Evolutionary conservation across 352 stramenopile species (phyloP).

Genomic region (Phytophthora citricola): DNA sequence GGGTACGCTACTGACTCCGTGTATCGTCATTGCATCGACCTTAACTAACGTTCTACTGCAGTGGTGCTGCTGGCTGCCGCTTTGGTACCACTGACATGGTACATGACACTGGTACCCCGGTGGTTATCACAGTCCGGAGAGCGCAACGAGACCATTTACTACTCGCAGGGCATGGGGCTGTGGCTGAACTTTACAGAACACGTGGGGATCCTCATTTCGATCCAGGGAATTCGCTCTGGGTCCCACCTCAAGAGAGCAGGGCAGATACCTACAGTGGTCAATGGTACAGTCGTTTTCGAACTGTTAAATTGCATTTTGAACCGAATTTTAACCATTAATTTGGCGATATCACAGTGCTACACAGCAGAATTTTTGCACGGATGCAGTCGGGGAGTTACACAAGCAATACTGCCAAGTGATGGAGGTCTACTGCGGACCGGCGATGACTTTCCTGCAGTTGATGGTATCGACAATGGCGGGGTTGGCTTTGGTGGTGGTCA

Average conservation of each 20-base stretch:
- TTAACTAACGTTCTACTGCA: conserved; percentile 32
- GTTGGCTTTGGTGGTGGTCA: conserved; percentile 46
- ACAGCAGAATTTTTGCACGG: conserved; percentile 50
- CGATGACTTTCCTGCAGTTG: conserved; percentile 64
- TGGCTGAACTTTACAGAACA: conserved; percentile 89
- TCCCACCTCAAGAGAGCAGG: conserved; percentile 66
- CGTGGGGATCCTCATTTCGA: conserved; percentile 68
- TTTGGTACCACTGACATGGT: conserved; percentile 70
- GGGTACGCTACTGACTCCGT: conserved; percentile 18
- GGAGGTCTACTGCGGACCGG: conserved; percentile 70
- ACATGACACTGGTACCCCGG: conserved; percentile 68
- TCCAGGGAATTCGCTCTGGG: conserved; percentile 81
- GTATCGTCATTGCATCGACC: neutral
- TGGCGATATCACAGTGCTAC: conserved; percentile 22
- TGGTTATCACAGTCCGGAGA: conserved; percentile 75
- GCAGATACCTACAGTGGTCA: conserved; percentile 63
- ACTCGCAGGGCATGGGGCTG: conserved; percentile 80
- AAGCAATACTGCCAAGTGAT: conserved; percentile 82
- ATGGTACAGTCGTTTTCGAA: conserved; percentile 45
- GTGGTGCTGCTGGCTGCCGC: conserved; percentile 56
- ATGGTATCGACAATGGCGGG: conserved; percentile 62
- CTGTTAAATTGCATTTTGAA: too few species aligned
- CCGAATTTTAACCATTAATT: too few species aligned
- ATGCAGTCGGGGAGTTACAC: conserved; percentile 68
- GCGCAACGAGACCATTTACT: conserved; percentile 54